Evolutionary conservation across 2,329 filamentous ascomycete genomes (phyloP), one percentile per base, ranked within the genome.

Genomic region (Neonectria ditissima): DNA sequence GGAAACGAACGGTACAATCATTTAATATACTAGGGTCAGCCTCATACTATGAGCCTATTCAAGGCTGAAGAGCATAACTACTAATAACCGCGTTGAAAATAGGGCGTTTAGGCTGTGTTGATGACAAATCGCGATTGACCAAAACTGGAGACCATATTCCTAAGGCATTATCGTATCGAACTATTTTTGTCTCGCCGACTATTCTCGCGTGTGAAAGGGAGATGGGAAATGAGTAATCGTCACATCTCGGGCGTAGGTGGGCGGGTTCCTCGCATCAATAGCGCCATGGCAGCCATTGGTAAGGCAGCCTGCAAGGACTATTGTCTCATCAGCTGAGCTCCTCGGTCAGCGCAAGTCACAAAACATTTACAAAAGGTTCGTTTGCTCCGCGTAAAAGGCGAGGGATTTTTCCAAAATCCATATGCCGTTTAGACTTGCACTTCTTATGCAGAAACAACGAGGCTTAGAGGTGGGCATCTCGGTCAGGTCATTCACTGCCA

Each of bases 331-430:
- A 50, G 47, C 28, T 50, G 47, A 30, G n/a, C 28, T 18, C n/a
- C n/a, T 20, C 16, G 8, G 26, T 32, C 5, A 20, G 10, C 11
- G 5, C 9, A 50, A 34, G 2, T 22, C 30, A 22, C 28, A 34
- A 34, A 6, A 8, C 8, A 32, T 22, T 50, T 50, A 50, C 47
- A 50, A 50, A n/a, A 6, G n/a, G 13, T 10, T 8, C n/a, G 11
- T 32, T 11, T 22, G n/a, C 10, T 13, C 11, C n/a, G 28, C n/a
- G 13, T 22, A 2, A 8, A 9, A 10, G 26, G 28, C 30, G 26
- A 20, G 47, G 28, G 26, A 32, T 50, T 50, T 50, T 5, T 18
- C 13, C 47, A 50, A 50, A 32, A 50, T 50, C 28, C 47, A 34
- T 20, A 20, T 50, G 16, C n/a, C 28, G 9, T 18, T 50, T 11